Base-by-base conservation (phyloP, 1,284 basidiomycete species). In the Marasmius fiardii region DNA sequence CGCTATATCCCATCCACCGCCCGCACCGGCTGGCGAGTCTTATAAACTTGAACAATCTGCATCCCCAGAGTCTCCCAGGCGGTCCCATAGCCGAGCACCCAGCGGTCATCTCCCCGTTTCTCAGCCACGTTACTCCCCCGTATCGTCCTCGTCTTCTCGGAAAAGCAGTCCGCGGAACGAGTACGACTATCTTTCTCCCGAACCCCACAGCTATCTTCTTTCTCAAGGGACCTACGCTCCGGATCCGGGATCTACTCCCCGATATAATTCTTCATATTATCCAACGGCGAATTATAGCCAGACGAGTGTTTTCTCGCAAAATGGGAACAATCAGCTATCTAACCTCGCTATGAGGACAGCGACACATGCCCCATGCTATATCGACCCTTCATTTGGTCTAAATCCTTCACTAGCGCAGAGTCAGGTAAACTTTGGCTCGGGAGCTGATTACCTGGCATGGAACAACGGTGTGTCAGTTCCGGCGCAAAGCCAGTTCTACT, bases 1-100 rank as follows among this genome's bases (percentile, higher is more conserved):
- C 21, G 55, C 58, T 2, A 58, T 58, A 18, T 52, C 57, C 33
- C 57, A 58, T 50, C 33, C 54, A 12, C 54, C 57, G 18, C 41
- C 57, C 14, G 39, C 43, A 20, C 34, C 50, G 43, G 37, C 26
- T 43, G 43, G 34, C 16, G 51, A 47, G 39, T 16, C 43, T 21
- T 52, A 10, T 47, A 43, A 23, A 44, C 43, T 23, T 31, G 54
- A 43, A 45, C 53, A 23, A 23, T 52, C 34, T 20, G 39, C 18
- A 10, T 37, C 43, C 11, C 33, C 41, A 33, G 28, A 44, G 11
- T 18, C 39, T 18, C 18, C 41, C 16, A 44, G 43, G 43, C 39
- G 43, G n/a, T 31, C 52, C 16, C 52, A 53, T 24, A 53, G 37
- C n/a, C 39, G 43, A 28, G 43, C 41, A 31, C 41, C 39, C 8